These are phyloP conservation scores for Kitagawia praeruptora DNA, from an alignment of 129 eudicot genomes.

Conservation along the genomic window DNA sequence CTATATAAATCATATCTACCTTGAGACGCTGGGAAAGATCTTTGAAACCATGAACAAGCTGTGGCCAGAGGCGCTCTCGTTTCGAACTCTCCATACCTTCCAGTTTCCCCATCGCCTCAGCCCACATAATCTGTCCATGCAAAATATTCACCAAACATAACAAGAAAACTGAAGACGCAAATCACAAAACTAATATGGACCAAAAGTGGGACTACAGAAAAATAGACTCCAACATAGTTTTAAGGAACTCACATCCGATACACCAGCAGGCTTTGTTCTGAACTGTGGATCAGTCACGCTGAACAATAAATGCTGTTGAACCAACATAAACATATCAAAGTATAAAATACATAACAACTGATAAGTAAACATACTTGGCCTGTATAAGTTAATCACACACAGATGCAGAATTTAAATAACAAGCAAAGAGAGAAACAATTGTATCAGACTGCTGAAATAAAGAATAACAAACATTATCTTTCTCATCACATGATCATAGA, in stretches of 20 bases:
- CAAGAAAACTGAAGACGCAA: neutral
- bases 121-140: conserved; percentile 84
- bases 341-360: neutral
- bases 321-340: conserved; percentile 8
- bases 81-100: conserved; percentile 94
- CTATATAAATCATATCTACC: conserved; percentile 28
- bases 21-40: conserved; percentile 91
- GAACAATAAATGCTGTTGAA: conserved; percentile 76
- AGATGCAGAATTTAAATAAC: neutral
- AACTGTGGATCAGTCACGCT: conserved; percentile 87
- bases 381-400: neutral
- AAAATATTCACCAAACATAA: conserved; percentile 42
- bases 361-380: neutral
- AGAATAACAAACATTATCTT: neutral
- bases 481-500: neutral
- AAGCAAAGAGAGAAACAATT: neutral
- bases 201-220: neutral
- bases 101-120: conserved; percentile 89
- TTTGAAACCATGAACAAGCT: conserved; percentile 87
- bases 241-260: conserved; percentile 75
- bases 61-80: conserved; percentile 96
- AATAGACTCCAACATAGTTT: conserved; percentile 2
- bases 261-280: conserved; percentile 82
- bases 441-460: neutral
- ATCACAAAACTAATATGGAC: neutral